Percentiles rank a stretch among this genome's conserved stretches.
These are phyloP conservation scores for Dinochytrium kinnereticum DNA, from an alignment of 371 early-diverging fungal species.

Conservation along the genomic window DNA sequence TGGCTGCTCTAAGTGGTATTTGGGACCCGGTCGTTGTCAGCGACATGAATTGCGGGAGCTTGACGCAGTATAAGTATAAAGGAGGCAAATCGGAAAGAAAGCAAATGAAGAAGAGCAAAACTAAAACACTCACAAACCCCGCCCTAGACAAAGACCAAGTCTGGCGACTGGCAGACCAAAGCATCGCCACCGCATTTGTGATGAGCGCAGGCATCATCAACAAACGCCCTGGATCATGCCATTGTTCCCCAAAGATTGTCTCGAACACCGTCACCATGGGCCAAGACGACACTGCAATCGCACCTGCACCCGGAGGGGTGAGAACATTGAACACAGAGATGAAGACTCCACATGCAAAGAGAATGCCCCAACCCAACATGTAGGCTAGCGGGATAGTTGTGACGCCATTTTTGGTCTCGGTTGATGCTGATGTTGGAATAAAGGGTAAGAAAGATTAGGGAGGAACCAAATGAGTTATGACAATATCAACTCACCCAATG, in stretches of 20 bases:
- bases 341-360: not conserved
- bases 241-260: not conserved
- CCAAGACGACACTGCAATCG: not conserved
- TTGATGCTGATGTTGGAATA: not conserved
- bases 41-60: conserved; percentile 17
- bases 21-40: not conserved
- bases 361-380: conserved; percentile 8
- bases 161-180: conserved; percentile 12
- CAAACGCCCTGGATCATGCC: not conserved
- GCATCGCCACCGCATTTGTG: conserved; percentile 7
- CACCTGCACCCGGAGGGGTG: not conserved
- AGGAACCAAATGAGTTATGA: too few relatives aligned
- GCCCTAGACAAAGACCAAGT: conserved; percentile 15
- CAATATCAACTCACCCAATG: conserved; percentile 4
- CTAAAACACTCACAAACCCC: conserved; percentile 6
- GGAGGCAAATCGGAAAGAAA: not conserved
- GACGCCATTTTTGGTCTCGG: not conserved
- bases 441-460: not conserved
- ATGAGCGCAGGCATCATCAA: conserved; percentile 7
- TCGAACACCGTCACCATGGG: not conserved
- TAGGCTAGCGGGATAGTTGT: not conserved
- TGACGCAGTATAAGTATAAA: not conserved
- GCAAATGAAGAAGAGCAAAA: not conserved
- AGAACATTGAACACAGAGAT: conserved; percentile 9
- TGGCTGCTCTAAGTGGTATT: not conserved